Base-by-base conservation (phyloP, 2,329 filamentous ascomycete species). In the Aureobasidium sp. region DNA sequence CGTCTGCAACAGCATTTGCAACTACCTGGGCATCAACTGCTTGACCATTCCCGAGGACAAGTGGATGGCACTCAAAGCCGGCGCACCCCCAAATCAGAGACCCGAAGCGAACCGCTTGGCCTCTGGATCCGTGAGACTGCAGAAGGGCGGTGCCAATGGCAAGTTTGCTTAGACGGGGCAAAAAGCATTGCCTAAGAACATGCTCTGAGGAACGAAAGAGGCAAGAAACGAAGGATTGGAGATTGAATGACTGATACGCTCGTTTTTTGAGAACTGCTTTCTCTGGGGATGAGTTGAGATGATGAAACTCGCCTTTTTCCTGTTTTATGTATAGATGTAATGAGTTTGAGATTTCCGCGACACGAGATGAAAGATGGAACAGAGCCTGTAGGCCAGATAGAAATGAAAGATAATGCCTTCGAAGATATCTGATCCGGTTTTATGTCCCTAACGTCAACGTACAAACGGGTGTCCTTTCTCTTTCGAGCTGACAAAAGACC, bases 21-120 rank as follows among this genome's bases (percentile, higher is more conserved):
- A 87, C 60, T 97, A 89, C 76, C 79, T 99, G 27, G 91, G 90
- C 65, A 99, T 99, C 79, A 94, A 93, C 71, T 96, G 93, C 70
- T 78, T 99, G 67, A 97, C 92, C 0, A 97, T 99, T 64, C 77
- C 78, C 2, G 67, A 68, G 48, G 70, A 73, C 48, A 74, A 72
- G 61, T 70, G 68, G 57, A 27, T 37, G 39, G 37, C 53, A 3
- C 24, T 57, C 27, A 33, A 57, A 19, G 27, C 53, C 17, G 53
- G 53, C n/a, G 53, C 37, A 24, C 39, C 53, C 3, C 53, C 53
- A 1, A 29, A 24, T 8, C 40, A 48, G 5, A 48, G 54, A 33
- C 54, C 54, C 6, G 40, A 58, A 15, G 54, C 29, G 9, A 58
- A 31, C 3, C 54, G 54, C 19, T 15, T 58, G 19, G 54, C 42